A percentile compares a stretch with the other conserved stretches of the same genome.
Evolutionary conservation across 495 filamentous ascomycete genomes (phyloP).

Genomic region (Astrothelium subdiscretum): DNA sequence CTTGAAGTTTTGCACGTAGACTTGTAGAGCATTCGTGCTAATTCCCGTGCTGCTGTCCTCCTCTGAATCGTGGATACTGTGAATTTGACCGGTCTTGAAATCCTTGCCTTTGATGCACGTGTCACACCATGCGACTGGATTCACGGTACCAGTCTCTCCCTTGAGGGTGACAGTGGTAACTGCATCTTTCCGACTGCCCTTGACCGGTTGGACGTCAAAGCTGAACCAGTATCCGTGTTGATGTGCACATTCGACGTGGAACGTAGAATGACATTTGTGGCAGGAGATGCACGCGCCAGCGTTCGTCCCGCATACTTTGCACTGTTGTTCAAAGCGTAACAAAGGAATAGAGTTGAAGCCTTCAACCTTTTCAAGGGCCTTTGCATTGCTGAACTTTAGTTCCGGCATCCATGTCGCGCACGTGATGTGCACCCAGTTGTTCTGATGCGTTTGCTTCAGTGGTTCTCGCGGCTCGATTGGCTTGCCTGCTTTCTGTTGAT

Average conservation of each 20-base stretch:
- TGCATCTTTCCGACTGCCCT: constrained; percentile 69
- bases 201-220: constrained; percentile 83
- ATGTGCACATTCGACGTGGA: constrained; percentile 86
- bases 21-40: constrained; percentile 60
- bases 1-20: constrained; percentile 81
- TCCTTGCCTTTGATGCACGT: constrained; percentile 52
- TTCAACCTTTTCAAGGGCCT: constrained; percentile 70
- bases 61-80: constrained; percentile 67
- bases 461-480: constrained; percentile 80
- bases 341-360: constrained; percentile 70
- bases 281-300: constrained; percentile 73
- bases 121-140: constrained; percentile 69
- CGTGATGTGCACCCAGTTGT: constrained; percentile 96
- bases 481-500: constrained; percentile 69
- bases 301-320: constrained; percentile 72
- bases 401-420: constrained; percentile 89
- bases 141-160: constrained; percentile 62
- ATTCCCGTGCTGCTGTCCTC: constrained; percentile 34
- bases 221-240: constrained; percentile 71
- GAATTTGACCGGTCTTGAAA: constrained; percentile 50
- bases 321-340: constrained; percentile 55
- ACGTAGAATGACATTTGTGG: constrained; percentile 64
- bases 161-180: constrained; percentile 60
- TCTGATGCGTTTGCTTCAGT: constrained; percentile 80
- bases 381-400: constrained; percentile 77